Conservation (phyloP, 495 filamentous ascomycete genomes). For the Friedmanniomyces simplex region DNA sequence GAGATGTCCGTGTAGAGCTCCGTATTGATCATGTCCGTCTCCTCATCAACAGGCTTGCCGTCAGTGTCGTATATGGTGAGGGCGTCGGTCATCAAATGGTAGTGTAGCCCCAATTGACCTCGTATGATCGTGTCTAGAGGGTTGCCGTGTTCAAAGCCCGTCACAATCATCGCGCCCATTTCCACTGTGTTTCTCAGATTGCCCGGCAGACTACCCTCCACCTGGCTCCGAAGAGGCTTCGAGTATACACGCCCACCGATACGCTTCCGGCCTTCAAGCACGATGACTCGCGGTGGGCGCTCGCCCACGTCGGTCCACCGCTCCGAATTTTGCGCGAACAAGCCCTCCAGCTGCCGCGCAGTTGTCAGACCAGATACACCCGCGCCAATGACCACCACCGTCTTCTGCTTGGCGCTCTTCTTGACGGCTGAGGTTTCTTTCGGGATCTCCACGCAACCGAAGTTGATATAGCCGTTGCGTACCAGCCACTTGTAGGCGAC, state of each 20-base stretch:
- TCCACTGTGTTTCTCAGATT: slow-evolving; percentile 69
- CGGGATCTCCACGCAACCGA: slow-evolving; percentile 72
- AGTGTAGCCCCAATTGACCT: slow-evolving; percentile 78
- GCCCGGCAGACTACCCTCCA: slow-evolving; percentile 36
- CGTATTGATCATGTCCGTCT: slow-evolving; percentile 73
- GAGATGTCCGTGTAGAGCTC: slow-evolving; percentile 89
- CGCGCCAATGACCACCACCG: slow-evolving; percentile 82
- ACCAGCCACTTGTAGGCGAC: slow-evolving; percentile 89
- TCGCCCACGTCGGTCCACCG: slow-evolving; percentile 51
- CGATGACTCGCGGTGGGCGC: slow-evolving; percentile 58
- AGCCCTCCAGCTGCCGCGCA: slow-evolving; percentile 77
- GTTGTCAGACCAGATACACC: slow-evolving; percentile 88
- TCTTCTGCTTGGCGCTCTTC: slow-evolving; percentile 44
- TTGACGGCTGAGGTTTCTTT: slow-evolving; percentile 30
- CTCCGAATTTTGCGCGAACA: slow-evolving; percentile 67
- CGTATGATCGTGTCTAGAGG: slow-evolving; percentile 82
- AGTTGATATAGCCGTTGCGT: slow-evolving; percentile 91
- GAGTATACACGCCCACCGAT: slow-evolving; percentile 96
- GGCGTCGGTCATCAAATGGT: slow-evolving; percentile 72
- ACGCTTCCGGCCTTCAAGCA: slow-evolving; percentile 78
- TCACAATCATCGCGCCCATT: slow-evolving; percentile 95
- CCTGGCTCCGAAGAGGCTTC: slow-evolving; percentile 60
- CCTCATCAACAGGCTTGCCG: slow-evolving; percentile 66
- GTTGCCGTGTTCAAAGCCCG: slow-evolving; percentile 91
- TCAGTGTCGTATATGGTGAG: slow-evolving; percentile 86